Evolutionary conservation across 2,329 filamentous ascomycete species (phyloP).

Genomic region (Penicillium freii): DNA sequence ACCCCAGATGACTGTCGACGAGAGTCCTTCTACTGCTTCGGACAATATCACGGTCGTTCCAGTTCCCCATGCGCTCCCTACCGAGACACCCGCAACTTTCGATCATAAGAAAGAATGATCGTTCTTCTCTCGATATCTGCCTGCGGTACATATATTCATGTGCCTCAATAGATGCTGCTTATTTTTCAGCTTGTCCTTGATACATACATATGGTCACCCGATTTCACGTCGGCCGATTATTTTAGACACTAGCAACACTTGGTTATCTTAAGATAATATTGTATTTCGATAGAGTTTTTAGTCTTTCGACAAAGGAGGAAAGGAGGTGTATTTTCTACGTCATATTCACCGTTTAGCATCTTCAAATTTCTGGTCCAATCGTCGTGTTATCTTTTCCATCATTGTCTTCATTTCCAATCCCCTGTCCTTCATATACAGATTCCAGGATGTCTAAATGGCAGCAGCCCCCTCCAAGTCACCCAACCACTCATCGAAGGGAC

Average conservation of each 20-base stretch:
- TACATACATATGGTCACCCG: background rate
- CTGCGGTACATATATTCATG: background rate
- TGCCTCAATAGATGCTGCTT: background rate
- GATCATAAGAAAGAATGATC: background rate
- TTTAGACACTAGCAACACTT: background rate
- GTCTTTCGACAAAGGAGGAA: too few species aligned
- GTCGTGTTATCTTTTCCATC: background rate
- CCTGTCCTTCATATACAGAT: background rate
- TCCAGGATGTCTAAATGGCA: background rate
- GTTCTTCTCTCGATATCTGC: background rate
- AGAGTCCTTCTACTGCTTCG: background rate
- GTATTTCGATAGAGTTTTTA: background rate
- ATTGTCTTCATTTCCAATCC: background rate
- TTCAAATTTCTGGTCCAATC: background rate
- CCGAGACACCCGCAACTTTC: background rate
- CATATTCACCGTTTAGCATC: background rate
- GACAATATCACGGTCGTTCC: background rate
- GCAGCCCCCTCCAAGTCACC: background rate
- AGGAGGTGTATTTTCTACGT: background rate
- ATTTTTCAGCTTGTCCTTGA: background rate
- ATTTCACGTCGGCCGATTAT: too few species aligned
- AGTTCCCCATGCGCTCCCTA: too few species aligned
- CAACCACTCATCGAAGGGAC: background rate
- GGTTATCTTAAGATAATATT: background rate
- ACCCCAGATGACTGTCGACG: constrained; percentile 56